Evolutionary conservation across 352 stramenopile genomes (phyloP), one percentile per base, ranked within the genome.

Genomic region (Phytophthora parvispora): DNA sequence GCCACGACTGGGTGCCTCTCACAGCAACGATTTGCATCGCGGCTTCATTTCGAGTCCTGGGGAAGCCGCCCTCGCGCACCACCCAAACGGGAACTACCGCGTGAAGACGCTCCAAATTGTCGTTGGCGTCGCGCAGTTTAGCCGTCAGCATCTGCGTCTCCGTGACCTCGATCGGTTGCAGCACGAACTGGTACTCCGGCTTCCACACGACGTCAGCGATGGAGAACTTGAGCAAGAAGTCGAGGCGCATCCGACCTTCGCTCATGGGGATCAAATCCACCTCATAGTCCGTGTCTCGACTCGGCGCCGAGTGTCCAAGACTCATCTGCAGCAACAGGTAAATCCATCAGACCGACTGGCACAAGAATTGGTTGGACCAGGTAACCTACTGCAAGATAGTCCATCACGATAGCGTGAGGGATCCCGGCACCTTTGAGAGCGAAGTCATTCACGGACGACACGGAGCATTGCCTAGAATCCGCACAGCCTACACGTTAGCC

Each of bases 101-200:
- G n/a, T 71, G 70, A 29, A 77, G 59, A 31, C 31, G 64, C 13
- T 76, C 51, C 47, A 79, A 54, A 47, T 13, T 60, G 27, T 79
- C 67, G 8, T 69, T 60, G n/a, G 63, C 58, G 15, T 79, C 72
- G 49, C 53, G 61, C 13, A 76, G 32, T 32, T 76, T 72, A 0
- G 72, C 66, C 25, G 48, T 29, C n/a, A 79, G 47, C 25, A 75
- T 72, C 22, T 79, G 66, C 18, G 62, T 75, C 28, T 73, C 67
- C 1, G 67, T 70, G 12, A 79, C 57, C 51, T 75, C 49, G 16
- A 78, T 62, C 34, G 66, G 55, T 16, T 75, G 55, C 2, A 78
- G 51, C 29, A 75, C 67, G 28, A 78, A 78, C 25, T 78, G 60
- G 48, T 78, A 78, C 40, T 75, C 53, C 3, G 71, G 60, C 28